phyloP scores from a whole-genome alignment of 2,329 filamentous ascomycete species.

The Elsinoe necatrix region DNA sequence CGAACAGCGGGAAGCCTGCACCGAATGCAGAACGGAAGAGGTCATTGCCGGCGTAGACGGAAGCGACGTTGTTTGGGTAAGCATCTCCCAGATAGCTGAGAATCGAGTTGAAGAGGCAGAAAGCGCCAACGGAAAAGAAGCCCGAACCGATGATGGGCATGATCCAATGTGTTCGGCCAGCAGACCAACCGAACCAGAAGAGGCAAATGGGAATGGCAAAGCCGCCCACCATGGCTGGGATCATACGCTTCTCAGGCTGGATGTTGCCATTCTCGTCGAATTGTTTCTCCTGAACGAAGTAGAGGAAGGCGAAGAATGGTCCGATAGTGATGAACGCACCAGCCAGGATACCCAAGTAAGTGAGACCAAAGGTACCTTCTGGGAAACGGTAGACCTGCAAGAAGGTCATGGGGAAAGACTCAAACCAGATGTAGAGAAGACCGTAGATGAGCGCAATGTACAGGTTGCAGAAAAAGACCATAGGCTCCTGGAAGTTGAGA shows the following conservation, averaged over 20 bases:
- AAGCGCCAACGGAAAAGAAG: slow-evolving; percentile 32
- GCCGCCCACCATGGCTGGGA: slow-evolving; percentile 32
- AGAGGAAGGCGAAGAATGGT: slow-evolving; percentile 18
- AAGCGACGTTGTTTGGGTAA: slow-evolving; percentile 36
- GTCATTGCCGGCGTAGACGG: slow-evolving; percentile 39
- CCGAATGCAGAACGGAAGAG: slow-evolving; percentile 36
- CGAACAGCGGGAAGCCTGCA: slow-evolving; percentile 36
- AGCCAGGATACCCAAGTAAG: slow-evolving; percentile 13
- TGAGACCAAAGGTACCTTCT: slow-evolving; percentile 13
- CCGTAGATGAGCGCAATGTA: slow-evolving; percentile 39
- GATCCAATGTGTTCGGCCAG: slow-evolving; percentile 30
- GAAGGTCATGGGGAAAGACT: slow-evolving; percentile 16
- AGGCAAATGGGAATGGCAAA: slow-evolving; percentile 37
- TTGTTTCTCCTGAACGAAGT: slow-evolving; percentile 15
- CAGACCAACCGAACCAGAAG: slow-evolving; percentile 39
- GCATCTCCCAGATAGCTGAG: slow-evolving; percentile 38
- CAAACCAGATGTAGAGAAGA: slow-evolving; percentile 27
- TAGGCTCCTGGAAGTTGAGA: slow-evolving; percentile 37
- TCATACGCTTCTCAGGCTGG: slow-evolving; percentile 26
- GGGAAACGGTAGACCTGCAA: slow-evolving; percentile 12
- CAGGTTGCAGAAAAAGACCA: slow-evolving; percentile 36
- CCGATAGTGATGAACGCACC: slow-evolving; percentile 13
- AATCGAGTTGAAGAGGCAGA: slow-evolving; percentile 42
- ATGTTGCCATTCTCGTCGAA: slow-evolving; percentile 16
- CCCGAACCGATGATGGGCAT: slow-evolving; percentile 39